Conservation (phyloP, 495 filamentous ascomycete species). For the Daldinia grandis region DNA sequence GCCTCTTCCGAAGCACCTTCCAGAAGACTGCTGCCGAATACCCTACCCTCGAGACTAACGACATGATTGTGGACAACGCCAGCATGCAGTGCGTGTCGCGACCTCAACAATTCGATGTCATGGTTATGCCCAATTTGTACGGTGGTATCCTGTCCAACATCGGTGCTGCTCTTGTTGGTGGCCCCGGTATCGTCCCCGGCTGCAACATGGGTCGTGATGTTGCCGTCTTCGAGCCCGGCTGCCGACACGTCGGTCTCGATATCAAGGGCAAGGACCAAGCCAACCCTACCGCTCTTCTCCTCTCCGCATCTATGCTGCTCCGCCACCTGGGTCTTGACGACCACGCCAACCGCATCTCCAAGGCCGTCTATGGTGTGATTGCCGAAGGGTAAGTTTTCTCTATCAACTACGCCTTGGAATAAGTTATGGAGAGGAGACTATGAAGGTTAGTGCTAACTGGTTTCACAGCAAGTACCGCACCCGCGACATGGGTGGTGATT, state of each 20-base stretch:
- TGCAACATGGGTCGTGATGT: slow-evolving; percentile 99
- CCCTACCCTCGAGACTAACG: slow-evolving; percentile 90
- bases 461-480: slow-evolving; percentile 77
- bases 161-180: slow-evolving; percentile 96
- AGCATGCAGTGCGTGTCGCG: slow-evolving; percentile 97
- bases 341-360: slow-evolving; percentile 96
- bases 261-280: slow-evolving; percentile 99
- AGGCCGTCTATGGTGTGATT: slow-evolving; percentile 96
- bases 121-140: slow-evolving; percentile 99
- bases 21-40: slow-evolving; percentile 91
- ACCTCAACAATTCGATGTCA: slow-evolving; percentile 98
- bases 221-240: slow-evolving; percentile 98
- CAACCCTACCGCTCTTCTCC: slow-evolving; percentile 94
- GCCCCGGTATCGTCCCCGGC: slow-evolving; percentile 94
- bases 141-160: slow-evolving; percentile 99
- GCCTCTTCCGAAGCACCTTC: slow-evolving; percentile 97
- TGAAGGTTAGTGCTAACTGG: slow-evolving; percentile 42
- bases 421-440: background rate
- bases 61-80: slow-evolving; percentile 99
- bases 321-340: slow-evolving; percentile 96
- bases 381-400: slow-evolving; percentile 77
- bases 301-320: slow-evolving; percentile 95
- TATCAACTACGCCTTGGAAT: background rate
- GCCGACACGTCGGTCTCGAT: slow-evolving; percentile 97
- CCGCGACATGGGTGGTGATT: slow-evolving; percentile 91